These are phyloP conservation scores for Beverwykella pulmonaria DNA, from an alignment of 495 filamentous ascomycete species.

Conservation along the genomic window DNA sequence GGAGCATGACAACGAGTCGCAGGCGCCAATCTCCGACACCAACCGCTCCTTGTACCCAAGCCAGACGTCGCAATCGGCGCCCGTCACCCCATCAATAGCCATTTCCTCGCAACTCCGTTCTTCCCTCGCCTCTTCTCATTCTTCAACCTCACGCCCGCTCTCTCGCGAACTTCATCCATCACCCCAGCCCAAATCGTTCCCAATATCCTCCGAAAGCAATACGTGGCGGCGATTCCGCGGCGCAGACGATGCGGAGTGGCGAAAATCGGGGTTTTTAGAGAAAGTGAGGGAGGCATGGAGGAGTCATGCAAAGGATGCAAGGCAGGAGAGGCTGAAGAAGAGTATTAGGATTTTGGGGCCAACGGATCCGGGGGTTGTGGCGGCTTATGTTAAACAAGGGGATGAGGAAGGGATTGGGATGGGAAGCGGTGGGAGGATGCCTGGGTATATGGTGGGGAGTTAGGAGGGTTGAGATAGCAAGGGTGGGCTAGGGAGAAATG, in stretches of 20 bases:
- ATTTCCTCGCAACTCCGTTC: no score
- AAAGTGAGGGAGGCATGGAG: constrained; percentile 22
- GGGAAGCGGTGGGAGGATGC: constrained; percentile 3
- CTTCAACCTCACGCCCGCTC: no score
- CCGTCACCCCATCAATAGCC: no score
- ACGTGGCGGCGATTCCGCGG: not conserved
- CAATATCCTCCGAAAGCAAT: not conserved
- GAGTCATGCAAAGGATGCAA: constrained; percentile 5
- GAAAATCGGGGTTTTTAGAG: constrained; percentile 20
- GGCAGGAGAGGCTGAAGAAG: constrained; percentile 29
- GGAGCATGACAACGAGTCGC: no score
- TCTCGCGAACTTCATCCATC: not conserved
- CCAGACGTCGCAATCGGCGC: not conserved
- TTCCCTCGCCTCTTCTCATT: no score
- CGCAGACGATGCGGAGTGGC: constrained; percentile 1
- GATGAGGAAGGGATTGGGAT: not conserved
- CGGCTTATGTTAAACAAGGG: constrained; percentile 8
- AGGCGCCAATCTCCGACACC: not conserved
- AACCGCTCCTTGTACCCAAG: not conserved
- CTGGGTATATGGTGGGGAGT: constrained; percentile 31
- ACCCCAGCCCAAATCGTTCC: not conserved
- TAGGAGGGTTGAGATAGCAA: not conserved
- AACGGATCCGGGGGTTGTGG: constrained; percentile 32
- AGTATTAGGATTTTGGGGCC: constrained; percentile 33
- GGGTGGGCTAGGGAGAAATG: not conserved